Base-by-base conservation (phyloP, 768 basidiomycete species). In the Fistulinella prunicolor region DNA sequence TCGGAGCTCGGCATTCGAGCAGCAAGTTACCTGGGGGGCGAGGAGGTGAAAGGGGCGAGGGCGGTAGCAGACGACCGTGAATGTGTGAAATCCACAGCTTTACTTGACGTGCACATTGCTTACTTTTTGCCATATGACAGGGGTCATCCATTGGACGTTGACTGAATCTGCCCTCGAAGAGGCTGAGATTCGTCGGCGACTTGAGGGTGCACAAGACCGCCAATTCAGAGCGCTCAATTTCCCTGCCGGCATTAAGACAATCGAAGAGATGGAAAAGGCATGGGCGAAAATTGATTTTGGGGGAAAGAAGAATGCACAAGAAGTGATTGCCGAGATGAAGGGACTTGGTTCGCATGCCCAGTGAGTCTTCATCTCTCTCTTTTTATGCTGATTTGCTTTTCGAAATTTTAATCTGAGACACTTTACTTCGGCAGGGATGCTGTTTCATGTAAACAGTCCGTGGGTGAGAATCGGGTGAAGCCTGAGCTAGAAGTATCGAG, bases 101-200 rank as follows among this genome's bases (percentile, higher is more conserved):
- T 16, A 17, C 35, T 34, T 16, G 32, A 16, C 32, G 6, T 7
- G 35, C 17, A 4, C 17, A 36, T 38, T 6, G 9, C 44, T 54
- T 49, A 44, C 43, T 13, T 43, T 38, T 21, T 21, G 44, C 17
- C 21, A 7, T 28, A 9, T 48, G 36, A 35, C 35, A 90, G 89
- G 87, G 86, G 73, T 72, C 1, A 55, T 83, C 19, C 73, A 78
- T 12, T 92, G 84, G 73, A 70, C 72, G 30, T 68, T 90, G 35
- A 65, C 67, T 0, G 72, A 70, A 17, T 70, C 77, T 7, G 61
- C 51, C 8, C 56, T 64, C 12, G 61, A 60, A 4, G 60, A 62
- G 4, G 58, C 51, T 0, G 65, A 70, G 3, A 72, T 82, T 6
- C 74, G 70, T 1, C 20, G 47, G 9, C 61, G 65, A 28, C 64